Base-by-base conservation (phyloP, 352 stramenopile genomes). In the Pythium guiyangense region DNA sequence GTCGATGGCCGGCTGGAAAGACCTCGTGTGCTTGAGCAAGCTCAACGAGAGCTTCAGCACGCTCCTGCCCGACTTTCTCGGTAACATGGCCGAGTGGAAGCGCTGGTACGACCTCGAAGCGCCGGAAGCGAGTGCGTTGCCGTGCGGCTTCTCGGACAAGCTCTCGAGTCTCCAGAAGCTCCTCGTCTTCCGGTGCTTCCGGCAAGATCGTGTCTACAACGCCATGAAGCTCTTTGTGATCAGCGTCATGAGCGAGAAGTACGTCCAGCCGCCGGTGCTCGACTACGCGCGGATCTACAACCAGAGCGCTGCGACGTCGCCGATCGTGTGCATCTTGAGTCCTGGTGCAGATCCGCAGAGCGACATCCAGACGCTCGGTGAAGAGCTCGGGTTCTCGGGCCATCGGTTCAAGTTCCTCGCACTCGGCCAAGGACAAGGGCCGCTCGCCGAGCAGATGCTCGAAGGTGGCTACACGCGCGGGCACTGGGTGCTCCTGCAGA, bases 221-320 rank as follows among this genome's bases (percentile, higher is more conserved):
- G 92, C 90, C 12, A 97, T 97, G 63, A 97, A 98, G 62, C 66
- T 97, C 31, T 98, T 98, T 60, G 96, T 98, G 22, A 91, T 96
- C 47, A 77, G 72, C 25, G 59, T 86, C 9, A 96, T 98, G 79
- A 88, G 92, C 8, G 91, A 98, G 57, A 97, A 97, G 57, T 98
- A 92, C 49, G 94, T 98, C 10, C 94, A 98, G 67, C 94, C 94
- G 8, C 95, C 95, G 0, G 92, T 98, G 29, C 69, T 98, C 0
- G 90, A 98, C 65, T 98, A 98, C 66, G 70, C 75, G 1, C 84
- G 92, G 2, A 97, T 98, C 26, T 98, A 96, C 69, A 76, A 79
- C 3, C 92, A 98, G 55, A 97, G 82, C 59, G 83, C 76, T 3
- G 68, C 90, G 5, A 77, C 70, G 5, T 77, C 90, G 5, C 95